phyloP scores from a whole-genome alignment of 2,329 filamentous ascomycete species.

The Phaeosphaeria sp. region DNA sequence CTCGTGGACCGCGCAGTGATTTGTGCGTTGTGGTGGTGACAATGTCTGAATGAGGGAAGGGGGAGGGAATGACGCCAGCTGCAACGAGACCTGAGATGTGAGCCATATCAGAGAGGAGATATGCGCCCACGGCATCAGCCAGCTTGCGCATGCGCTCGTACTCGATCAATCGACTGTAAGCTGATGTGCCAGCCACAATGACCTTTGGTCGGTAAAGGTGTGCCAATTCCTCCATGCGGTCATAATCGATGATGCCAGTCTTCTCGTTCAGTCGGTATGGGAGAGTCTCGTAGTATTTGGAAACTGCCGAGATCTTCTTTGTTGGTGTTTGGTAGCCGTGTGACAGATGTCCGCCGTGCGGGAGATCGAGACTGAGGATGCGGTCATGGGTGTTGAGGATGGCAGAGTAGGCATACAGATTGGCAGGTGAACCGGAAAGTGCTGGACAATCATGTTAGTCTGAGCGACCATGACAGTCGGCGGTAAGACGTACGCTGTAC shows the following conservation, averaged over 20 bases:
- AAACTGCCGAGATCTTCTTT: slow-evolving; percentile 86
- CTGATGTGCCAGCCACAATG: slow-evolving; percentile 93
- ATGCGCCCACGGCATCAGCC: slow-evolving; percentile 89
- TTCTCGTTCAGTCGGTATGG: slow-evolving; percentile 89
- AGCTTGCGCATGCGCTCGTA: slow-evolving; percentile 96
- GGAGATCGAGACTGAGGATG: slow-evolving; percentile 95
- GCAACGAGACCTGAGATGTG: slow-evolving; percentile 97
- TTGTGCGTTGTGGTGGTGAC: slow-evolving; percentile 99
- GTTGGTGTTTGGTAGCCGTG: slow-evolving; percentile 97
- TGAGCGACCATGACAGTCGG: neutral
- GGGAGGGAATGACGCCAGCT: slow-evolving; percentile 89
- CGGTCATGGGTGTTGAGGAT: slow-evolving; percentile 91
- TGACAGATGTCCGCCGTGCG: slow-evolving; percentile 93
- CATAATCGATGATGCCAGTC: slow-evolving; percentile 97
- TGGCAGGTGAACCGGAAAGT: slow-evolving; percentile 78
- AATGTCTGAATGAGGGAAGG: slow-evolving; percentile 91
- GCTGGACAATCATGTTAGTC: slow-evolving; percentile 56
- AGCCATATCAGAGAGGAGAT: slow-evolving; percentile 97
- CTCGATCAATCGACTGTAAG: slow-evolving; percentile 98
- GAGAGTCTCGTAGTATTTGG: slow-evolving; percentile 99
- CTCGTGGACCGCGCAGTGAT: slow-evolving; percentile 94
- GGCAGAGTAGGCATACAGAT: slow-evolving; percentile 87
- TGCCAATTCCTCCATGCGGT: slow-evolving; percentile 87
- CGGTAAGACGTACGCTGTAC: slow-evolving; percentile 72
- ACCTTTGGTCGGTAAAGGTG: slow-evolving; percentile 94